These are phyloP conservation scores for Cryptosporidium ryanae DNA, from an alignment of 169 alveolate genomes.

Conservation along the genomic window DNA sequence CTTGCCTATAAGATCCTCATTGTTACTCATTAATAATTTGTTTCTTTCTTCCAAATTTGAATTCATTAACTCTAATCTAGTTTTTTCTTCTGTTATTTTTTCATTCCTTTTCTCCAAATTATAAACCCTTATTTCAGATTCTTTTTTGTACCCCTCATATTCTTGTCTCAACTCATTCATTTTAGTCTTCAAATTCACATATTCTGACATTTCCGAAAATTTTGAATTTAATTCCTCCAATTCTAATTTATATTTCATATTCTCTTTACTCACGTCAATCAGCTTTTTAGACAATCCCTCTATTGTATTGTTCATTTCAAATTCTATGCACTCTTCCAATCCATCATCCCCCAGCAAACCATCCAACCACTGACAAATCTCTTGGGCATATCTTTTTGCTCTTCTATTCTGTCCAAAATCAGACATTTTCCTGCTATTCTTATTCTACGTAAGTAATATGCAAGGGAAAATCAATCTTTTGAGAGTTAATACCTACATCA, in stretches of 20 bases:
- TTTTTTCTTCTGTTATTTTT: conserved; percentile 23
- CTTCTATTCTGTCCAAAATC: conserved; percentile 55
- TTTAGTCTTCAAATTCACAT: conserved; percentile 9
- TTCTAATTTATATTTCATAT: conserved; percentile 25
- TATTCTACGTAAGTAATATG: neutral
- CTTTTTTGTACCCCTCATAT: conserved; percentile 40
- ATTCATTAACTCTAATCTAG: conserved; percentile 25
- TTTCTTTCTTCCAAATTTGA: conserved; percentile 12
- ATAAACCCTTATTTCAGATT: conserved; percentile 15
- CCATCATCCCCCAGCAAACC: conserved; percentile 35
- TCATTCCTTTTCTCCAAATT: conserved; percentile 35
- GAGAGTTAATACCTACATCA: too few species aligned
- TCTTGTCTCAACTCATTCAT: conserved; percentile 13
- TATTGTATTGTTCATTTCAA: conserved; percentile 42
- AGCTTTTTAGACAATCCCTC: conserved; percentile 54
- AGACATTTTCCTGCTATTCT: neutral
- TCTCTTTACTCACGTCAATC: conserved; percentile 7
- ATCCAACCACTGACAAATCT: conserved; percentile 68
- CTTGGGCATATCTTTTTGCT: conserved; percentile 69
- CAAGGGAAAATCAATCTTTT: too few species aligned
- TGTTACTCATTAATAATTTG: neutral
- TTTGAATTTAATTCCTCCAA: conserved; percentile 51
- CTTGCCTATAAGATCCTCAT: conserved; percentile 29
- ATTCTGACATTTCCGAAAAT: conserved; percentile 44
- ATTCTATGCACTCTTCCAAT: conserved; percentile 45